Conservation (phyloP, 2,329 filamentous ascomycete genomes). For the Pleoardoris graminearum region DNA sequence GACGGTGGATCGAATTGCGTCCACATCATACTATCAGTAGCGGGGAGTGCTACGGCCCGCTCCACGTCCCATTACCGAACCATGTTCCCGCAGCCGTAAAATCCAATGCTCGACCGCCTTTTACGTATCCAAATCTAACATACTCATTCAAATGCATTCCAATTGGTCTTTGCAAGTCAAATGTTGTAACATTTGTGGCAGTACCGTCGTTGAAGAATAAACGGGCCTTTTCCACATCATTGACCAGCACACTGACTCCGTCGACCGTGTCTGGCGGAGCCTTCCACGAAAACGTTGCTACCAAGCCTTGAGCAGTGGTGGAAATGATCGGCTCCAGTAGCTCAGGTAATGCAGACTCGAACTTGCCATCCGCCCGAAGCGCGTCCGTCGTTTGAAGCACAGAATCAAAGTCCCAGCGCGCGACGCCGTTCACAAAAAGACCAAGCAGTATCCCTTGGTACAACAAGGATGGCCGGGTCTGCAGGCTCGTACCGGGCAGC, state of each 20-base stretch:
- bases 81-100: conserved; percentile 36
- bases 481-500: conserved; percentile 41
- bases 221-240: conserved; percentile 73
- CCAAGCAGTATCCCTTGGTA: conserved; percentile 44
- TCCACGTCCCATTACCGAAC: conserved; percentile 35
- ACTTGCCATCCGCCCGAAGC: conserved; percentile 59
- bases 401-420: conserved; percentile 50
- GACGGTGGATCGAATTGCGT: not conserved
- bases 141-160: conserved; percentile 34
- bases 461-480: conserved; percentile 40
- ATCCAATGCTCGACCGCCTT: conserved; percentile 31
- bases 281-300: conserved; percentile 61
- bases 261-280: conserved; percentile 58
- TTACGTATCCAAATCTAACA: conserved; percentile 42
- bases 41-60: not conserved
- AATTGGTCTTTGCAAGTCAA: conserved; percentile 48
- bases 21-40: not conserved
- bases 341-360: conserved; percentile 62
- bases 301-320: conserved; percentile 51
- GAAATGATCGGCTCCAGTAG: conserved; percentile 30
- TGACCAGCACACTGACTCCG: conserved; percentile 77
- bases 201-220: conserved; percentile 28
- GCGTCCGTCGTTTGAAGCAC: conserved; percentile 79
- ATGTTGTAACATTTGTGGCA: conserved; percentile 12
- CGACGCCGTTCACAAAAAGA: conserved; percentile 43